Conservation (phyloP, 805 yeast species). For the Wickerhamomyces silvicola region DNA sequence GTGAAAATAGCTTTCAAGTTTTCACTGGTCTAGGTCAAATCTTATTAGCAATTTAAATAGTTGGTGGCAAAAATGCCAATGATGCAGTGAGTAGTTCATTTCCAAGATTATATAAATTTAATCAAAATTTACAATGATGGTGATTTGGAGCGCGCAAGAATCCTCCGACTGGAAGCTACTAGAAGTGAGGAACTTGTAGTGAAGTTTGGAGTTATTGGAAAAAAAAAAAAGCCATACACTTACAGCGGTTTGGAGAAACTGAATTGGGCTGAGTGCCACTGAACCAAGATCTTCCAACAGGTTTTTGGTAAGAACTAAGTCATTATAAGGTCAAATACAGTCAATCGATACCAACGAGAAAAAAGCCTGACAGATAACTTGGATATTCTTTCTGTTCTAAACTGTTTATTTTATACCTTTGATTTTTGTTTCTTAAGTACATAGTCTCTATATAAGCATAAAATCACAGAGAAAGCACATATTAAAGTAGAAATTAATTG, state of each 20-base stretch:
- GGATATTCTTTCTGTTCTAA: background rate
- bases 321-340: background rate
- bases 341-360: background rate
- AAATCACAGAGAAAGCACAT: constrained; percentile 4
- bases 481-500: constrained; percentile 6
- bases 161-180: constrained; percentile 35
- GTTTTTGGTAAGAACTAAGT: constrained; percentile 22
- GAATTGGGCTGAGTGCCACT: constrained; percentile 42
- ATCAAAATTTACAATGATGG: constrained; percentile 34
- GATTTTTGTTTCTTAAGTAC: background rate
- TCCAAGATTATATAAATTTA: constrained; percentile 41
- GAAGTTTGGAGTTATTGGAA: constrained; percentile 41
- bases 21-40: constrained; percentile 49
- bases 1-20: constrained; percentile 32
- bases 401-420: background rate
- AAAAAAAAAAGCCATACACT: constrained; percentile 36
- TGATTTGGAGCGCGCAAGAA: constrained; percentile 33
- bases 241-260: constrained; percentile 38
- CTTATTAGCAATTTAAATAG: constrained; percentile 38
- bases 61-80: constrained; percentile 45
- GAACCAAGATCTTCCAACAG: constrained; percentile 29
- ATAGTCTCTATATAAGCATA: constrained; percentile 6
- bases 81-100: constrained; percentile 48
- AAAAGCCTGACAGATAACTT: background rate
- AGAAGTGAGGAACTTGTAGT: constrained; percentile 35